phyloP scores from a whole-genome alignment of 305 asterid species.

The Rubia peregrina region DNA sequence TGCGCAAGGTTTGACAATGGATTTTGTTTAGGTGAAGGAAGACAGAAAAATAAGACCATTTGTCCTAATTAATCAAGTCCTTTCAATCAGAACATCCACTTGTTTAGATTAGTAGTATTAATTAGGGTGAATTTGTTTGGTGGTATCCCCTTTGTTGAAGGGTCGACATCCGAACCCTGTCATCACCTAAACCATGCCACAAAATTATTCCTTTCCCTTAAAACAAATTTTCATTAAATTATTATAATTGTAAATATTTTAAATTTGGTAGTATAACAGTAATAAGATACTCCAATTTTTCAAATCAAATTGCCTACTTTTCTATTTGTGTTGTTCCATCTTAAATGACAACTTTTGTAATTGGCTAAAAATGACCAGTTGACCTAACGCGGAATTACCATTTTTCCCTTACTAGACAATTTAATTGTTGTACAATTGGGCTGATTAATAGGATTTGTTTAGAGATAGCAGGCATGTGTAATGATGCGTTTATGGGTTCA shows the following conservation, averaged over 20 bases:
- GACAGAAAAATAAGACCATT: slow-evolving; percentile 7
- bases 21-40: slow-evolving; percentile 20
- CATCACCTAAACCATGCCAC: slow-evolving; percentile 54
- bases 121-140: slow-evolving; percentile 66
- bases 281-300: neutral
- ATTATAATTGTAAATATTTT: neutral
- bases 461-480: too few relatives aligned
- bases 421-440: too few relatives aligned
- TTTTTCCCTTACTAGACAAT: too few relatives aligned
- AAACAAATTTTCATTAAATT: slow-evolving; percentile 24
- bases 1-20: slow-evolving; percentile 25
- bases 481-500: too few relatives aligned
- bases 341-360: too few relatives aligned
- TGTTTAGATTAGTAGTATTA: slow-evolving; percentile 18
- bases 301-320: too few relatives aligned
- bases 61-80: slow-evolving; percentile 20
- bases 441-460: too few relatives aligned
- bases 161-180: slow-evolving; percentile 74
- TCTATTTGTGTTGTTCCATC: too few relatives aligned
- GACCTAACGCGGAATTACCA: too few relatives aligned
- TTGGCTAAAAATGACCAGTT: too few relatives aligned
- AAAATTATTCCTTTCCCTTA: slow-evolving; percentile 50
- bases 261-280: too few relatives aligned
- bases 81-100: slow-evolving; percentile 42
- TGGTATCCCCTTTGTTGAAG: slow-evolving; percentile 65